Evolutionary conservation across 2,329 filamentous ascomycete species (phyloP).

Genomic region (Neobulgaria alba): DNA sequence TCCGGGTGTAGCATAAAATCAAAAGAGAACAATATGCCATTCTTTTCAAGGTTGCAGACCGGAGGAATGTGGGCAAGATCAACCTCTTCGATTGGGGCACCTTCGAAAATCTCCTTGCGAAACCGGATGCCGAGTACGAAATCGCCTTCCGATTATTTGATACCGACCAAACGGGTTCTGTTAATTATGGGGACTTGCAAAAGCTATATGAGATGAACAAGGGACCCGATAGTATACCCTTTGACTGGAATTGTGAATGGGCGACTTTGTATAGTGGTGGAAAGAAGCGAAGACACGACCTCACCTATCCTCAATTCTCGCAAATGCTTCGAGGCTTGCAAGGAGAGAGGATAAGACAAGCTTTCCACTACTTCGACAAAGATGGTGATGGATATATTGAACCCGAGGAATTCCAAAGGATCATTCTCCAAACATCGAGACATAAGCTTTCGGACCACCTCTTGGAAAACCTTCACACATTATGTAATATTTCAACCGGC

Average conservation of each 20-base stretch:
- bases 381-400: conserved; percentile 92
- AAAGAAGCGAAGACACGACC: conserved; percentile 77
- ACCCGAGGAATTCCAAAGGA: conserved; percentile 91
- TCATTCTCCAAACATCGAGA: conserved; percentile 83
- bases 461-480: conserved; percentile 77
- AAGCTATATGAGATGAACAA: conserved; percentile 82
- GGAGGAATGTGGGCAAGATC: conserved; percentile 62
- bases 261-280: conserved; percentile 87
- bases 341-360: conserved; percentile 91
- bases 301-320: conserved; percentile 94
- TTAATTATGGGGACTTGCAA: conserved; percentile 86
- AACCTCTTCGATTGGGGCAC: conserved; percentile 79
- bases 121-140: conserved; percentile 97
- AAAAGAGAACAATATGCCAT: conserved; percentile 91
- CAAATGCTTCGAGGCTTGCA: conserved; percentile 96
- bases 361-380: conserved; percentile 85
- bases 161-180: conserved; percentile 68
- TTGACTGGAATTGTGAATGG: conserved; percentile 97
- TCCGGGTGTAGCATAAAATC: conserved; percentile 80
- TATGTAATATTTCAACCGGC: conserved; percentile 88
- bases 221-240: conserved; percentile 74
- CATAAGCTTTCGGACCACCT: conserved; percentile 98
- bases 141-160: conserved; percentile 98
- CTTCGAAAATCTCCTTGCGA: conserved; percentile 88
- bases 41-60: conserved; percentile 86